Conservation (phyloP, 352 stramenopile genomes). For the Globisporangium paddicum region DNA sequence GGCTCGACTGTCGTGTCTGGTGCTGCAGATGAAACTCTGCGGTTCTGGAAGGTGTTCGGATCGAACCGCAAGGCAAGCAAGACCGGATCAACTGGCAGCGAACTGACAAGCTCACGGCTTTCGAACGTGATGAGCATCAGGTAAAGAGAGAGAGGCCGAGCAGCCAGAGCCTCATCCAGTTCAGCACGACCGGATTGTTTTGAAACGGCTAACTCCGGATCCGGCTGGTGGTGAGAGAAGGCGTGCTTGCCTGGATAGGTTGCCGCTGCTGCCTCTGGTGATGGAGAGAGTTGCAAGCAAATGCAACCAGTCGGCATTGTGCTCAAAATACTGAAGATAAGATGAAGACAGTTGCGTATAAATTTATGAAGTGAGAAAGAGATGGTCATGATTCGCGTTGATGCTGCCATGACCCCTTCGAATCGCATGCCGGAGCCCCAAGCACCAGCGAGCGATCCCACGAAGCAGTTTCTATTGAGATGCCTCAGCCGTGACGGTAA, state of each 20-base stretch:
- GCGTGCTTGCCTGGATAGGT: neutral
- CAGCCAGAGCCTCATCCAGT: neutral
- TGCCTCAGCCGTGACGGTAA: neutral
- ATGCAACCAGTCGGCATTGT: neutral
- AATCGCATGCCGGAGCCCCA: neutral
- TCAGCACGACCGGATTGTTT: neutral
- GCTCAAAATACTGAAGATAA: neutral
- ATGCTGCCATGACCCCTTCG: neutral
- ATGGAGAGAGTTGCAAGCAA: neutral
- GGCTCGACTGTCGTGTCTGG: slow-evolving; percentile 96
- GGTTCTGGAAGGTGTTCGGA: slow-evolving; percentile 99
- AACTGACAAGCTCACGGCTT: slow-evolving; percentile 61
- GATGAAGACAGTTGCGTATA: slow-evolving; percentile 6
- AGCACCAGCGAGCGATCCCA: neutral
- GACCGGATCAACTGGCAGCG: slow-evolving; percentile 37
- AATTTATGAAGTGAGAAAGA: slow-evolving; percentile 7
- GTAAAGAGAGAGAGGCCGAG: slow-evolving; percentile 24
- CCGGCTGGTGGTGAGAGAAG: neutral
- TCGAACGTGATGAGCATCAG: slow-evolving; percentile 82
- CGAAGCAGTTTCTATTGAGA: neutral
- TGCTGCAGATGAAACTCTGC: slow-evolving; percentile 97
- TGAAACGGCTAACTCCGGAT: neutral
- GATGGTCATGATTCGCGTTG: neutral
- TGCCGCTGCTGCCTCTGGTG: neutral
- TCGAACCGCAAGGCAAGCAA: slow-evolving; percentile 75